Base-by-base conservation (phyloP, 2,329 filamentous ascomycete genomes). In the Myotisia sp. region DNA sequence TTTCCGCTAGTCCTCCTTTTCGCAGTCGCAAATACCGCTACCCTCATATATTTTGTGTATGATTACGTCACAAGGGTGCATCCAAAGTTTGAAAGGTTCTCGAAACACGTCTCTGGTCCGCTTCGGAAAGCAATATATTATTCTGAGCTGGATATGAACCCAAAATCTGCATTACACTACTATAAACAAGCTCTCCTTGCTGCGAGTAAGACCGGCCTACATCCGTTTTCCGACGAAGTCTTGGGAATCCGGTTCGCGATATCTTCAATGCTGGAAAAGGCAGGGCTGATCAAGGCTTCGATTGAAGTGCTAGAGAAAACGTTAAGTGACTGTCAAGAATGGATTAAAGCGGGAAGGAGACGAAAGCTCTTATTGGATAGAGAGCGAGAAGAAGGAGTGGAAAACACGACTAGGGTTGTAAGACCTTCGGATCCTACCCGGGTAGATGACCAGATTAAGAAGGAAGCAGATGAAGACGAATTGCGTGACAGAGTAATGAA, bases 211-310 rank as follows among this genome's bases (percentile, higher is more conserved):
- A 51, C 79, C 33, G 74, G 76, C 0, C 72, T 98, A 62, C 84
- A 95, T 51, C 83, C 82, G 0, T 92, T 86, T 53, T 86, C 81
- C 3, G 81, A 94, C 47, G 86, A 94, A 53, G 77, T 94, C 21
- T 68, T 94, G 45, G 90, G 90, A 6, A 76, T 95, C 34, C 83
- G 85, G 50, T 76, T 95, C 33, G 76, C 86, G 52, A 67, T 92
- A 6, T 76, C 83, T 1, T 68, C 70, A 6, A 75, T 92, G 67
- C 67, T 93, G 42, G 83, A 94, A 56, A 77, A 79, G 49, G 71
- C 82, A 10, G 68, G 76, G 20, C 72, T 79, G 47, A 76, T 76
- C 49, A 65, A 71, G 14, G 71, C 76, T 37, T 75, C 85, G 0
- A 76, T 82, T 37, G 71, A 82, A 32, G 74, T 93, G 3, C 60